Percentiles rank a stretch among this genome's conserved stretches.
Evolutionary conservation across 108 stramenopile species (phyloP).

Genomic region (Nitzschia palea): DNA sequence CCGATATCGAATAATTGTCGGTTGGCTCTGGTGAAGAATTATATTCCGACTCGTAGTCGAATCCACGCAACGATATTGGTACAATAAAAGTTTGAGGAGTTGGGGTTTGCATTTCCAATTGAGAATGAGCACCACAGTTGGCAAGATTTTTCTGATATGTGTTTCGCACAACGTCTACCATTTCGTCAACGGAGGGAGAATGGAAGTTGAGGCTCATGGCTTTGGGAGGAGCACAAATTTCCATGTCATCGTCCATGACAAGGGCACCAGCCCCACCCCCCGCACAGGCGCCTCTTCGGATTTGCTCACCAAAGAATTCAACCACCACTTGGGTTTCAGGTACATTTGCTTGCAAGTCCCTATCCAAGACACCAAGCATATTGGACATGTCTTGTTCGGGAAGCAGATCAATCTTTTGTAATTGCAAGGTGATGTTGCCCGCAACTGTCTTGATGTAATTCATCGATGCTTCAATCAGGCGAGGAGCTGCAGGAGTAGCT

Average conservation of each 20-base stretch:
- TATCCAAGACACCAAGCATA: constrained; percentile 25
- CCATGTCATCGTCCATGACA: not conserved
- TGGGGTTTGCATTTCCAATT: not conserved
- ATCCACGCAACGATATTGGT: not conserved
- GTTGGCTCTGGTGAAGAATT: no score
- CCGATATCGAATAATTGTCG: no score
- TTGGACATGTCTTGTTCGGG: constrained; percentile 20
- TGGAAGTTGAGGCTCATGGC: not conserved
- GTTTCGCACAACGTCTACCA: constrained; percentile 13
- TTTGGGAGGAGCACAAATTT: not conserved
- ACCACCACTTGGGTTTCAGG: constrained; percentile 16
- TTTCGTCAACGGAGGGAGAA: constrained; percentile 11
- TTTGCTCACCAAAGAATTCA: constrained; percentile 17
- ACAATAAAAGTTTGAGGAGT: constrained; percentile 15
- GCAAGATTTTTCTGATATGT: constrained; percentile 7
- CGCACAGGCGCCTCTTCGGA: constrained; percentile 2
- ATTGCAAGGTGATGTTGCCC: constrained; percentile 7
- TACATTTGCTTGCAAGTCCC: constrained; percentile 16
- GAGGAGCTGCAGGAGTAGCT: not conserved
- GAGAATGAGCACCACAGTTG: constrained; percentile 9
- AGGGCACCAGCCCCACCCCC: not conserved
- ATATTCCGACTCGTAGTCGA: no score
- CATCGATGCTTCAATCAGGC: not conserved
- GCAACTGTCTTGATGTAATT: constrained; percentile 11
- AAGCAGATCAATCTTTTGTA: constrained; percentile 22